A percentile compares a stretch with the other conserved stretches of the same genome.
Evolutionary conservation across 345 rosid species (phyloP).

Genomic region (Psidium guajava): DNA sequence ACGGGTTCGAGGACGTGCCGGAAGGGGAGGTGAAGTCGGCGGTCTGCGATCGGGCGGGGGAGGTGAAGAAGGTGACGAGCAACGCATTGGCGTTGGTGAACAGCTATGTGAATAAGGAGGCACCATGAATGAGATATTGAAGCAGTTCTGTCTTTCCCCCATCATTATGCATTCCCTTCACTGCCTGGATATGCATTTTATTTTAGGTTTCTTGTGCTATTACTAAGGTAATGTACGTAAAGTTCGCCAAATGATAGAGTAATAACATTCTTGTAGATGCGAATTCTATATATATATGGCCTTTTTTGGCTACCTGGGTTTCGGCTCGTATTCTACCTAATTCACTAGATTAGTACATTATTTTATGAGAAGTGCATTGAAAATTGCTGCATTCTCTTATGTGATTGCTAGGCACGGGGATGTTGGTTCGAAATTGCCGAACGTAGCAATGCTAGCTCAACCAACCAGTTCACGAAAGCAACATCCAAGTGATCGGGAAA

Average conservation of each 20-base stretch:
- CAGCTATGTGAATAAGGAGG: slow-evolving; percentile 17
- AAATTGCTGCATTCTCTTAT: neutral
- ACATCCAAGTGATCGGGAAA: neutral
- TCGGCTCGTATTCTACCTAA: neutral
- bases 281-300: neutral
- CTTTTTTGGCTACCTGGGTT: neutral
- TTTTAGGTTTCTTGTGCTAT: neutral
- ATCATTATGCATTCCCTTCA: neutral
- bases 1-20: slow-evolving; percentile 52
- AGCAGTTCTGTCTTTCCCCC: neutral
- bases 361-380: neutral
- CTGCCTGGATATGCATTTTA: neutral
- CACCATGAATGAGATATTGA: neutral
- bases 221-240: neutral
- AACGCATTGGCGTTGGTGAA: slow-evolving; percentile 68
- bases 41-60: slow-evolving; percentile 23
- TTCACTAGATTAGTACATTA: neutral
- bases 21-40: slow-evolving; percentile 31
- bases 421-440: too few species aligned
- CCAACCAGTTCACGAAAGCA: neutral
- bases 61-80: slow-evolving; percentile 56
- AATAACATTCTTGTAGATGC: neutral
- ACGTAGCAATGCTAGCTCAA: neutral
- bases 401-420: too few species aligned
- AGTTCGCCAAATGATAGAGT: neutral